These are phyloP conservation scores for Flaveria sonorensis DNA, from an alignment of 129 eudicot genomes.

Conservation along the genomic window DNA sequence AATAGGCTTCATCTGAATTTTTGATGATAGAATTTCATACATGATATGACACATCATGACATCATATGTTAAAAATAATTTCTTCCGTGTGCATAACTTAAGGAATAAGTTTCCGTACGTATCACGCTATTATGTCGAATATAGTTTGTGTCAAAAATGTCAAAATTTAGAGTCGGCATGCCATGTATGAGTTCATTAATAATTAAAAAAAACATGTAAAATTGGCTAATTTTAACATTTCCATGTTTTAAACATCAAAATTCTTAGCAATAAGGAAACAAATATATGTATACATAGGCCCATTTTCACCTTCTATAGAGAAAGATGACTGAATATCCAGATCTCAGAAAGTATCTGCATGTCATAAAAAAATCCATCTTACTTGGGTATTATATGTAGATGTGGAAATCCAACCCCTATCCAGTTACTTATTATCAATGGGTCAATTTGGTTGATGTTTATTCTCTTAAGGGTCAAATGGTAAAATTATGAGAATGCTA, in stretches of 20 bases:
- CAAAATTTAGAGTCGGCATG: no score
- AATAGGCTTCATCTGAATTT: neutral
- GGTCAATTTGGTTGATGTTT: neutral
- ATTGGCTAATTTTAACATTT: neutral
- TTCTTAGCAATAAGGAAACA: constrained; percentile 5
- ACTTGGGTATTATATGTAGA: neutral
- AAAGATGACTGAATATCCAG: constrained; percentile 87
- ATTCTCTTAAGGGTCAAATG: neutral
- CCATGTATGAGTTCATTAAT: no score
- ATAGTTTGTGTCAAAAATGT: no score
- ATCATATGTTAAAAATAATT: neutral
- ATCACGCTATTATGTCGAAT: no score
- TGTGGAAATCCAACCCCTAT: neutral
- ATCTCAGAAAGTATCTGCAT: constrained; percentile 79
- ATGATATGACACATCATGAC: neutral
- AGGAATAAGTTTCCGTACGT: no score
- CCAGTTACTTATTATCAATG: neutral
- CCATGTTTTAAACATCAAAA: constrained; percentile 19
- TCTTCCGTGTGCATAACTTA: no score
- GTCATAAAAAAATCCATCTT: constrained; percentile 16
- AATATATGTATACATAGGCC: neutral
- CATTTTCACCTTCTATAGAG: constrained; percentile 68
- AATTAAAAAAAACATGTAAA: neutral
- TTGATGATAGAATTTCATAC: neutral
- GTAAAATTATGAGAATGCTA: neutral